Percentiles rank a stretch among this genome's conserved stretches.
Evolutionary conservation across 2,329 filamentous ascomycete genomes (phyloP).

Genomic region (Colletotrichum cereale): DNA sequence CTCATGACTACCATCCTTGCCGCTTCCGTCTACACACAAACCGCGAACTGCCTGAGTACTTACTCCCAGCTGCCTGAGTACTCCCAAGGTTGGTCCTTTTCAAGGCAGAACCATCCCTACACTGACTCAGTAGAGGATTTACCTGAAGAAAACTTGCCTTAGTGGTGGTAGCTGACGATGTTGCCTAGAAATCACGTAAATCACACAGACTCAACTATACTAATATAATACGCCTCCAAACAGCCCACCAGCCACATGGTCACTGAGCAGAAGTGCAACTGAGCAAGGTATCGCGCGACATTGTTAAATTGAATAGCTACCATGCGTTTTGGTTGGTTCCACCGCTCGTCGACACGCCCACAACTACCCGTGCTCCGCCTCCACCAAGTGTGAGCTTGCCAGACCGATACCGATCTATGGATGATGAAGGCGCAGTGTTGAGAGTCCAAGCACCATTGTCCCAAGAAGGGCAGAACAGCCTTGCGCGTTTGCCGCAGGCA

Average conservation of each 20-base stretch:
- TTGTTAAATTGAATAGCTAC: slow-evolving; percentile 39
- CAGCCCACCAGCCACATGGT: background rate
- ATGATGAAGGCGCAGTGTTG: slow-evolving; percentile 37
- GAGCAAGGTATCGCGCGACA: slow-evolving; percentile 9
- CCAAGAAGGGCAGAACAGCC: background rate
- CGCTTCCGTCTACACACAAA: background rate
- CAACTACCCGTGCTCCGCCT: slow-evolving; percentile 38
- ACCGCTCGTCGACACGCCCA: slow-evolving; percentile 11
- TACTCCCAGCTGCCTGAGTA: background rate
- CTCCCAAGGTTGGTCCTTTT: background rate
- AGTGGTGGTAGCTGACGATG: background rate
- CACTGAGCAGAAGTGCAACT: background rate
- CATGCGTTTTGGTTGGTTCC: slow-evolving; percentile 31
- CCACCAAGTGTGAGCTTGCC: slow-evolving; percentile 28
- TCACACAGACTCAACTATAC: background rate
- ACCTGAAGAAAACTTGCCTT: too few species aligned
- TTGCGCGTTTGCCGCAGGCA: background rate
- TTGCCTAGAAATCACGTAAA: background rate
- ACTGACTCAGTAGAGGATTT: background rate
- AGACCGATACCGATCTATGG: slow-evolving; percentile 3
- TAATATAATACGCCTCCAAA: background rate
- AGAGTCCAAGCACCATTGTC: slow-evolving; percentile 26
- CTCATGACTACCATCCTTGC: slow-evolving; percentile 30
- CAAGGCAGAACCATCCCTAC: background rate
- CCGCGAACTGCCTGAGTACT: background rate